Percentiles rank a stretch among this genome's conserved stretches.
phyloP scores from a whole-genome alignment of 495 filamentous ascomycete species.

The Penicillium paradoxum region DNA sequence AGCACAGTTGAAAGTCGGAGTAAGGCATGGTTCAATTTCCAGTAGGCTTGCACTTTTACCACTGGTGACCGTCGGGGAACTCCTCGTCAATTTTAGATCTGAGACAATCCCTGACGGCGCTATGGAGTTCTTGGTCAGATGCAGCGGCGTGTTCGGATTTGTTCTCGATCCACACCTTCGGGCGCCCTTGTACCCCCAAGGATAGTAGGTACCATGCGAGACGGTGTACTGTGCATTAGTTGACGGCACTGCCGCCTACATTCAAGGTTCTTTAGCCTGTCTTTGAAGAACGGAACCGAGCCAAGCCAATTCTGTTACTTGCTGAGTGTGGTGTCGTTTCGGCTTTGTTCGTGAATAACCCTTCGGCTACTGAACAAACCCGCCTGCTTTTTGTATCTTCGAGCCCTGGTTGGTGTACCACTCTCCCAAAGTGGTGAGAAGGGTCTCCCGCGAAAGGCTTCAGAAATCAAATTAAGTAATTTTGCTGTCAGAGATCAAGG shows the following conservation, averaged over 20 bases:
- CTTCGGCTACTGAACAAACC: conserved; percentile 19
- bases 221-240: conserved; percentile 18
- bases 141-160: conserved; percentile 12
- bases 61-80: conserved; percentile 4
- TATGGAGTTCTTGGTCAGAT: conserved; percentile 2
- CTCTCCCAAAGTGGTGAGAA: neutral
- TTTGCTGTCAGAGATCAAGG: conserved; percentile 3
- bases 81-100: conserved; percentile 2
- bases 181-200: conserved; percentile 23
- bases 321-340: conserved; percentile 7
- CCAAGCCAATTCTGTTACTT: conserved; percentile 18
- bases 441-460: neutral
- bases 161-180: conserved; percentile 23
- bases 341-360: conserved; percentile 15
- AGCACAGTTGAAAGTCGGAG: neutral
- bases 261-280: conserved; percentile 22
- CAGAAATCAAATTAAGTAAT: conserved; percentile 4
- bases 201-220: conserved; percentile 23
- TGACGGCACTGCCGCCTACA: conserved; percentile 17
- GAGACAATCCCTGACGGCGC: neutral
- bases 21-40: conserved; percentile 8
- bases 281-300: conserved; percentile 14
- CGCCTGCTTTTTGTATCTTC: conserved; percentile 13
- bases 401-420: conserved; percentile 9
- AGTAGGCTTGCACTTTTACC: conserved; percentile 14